These are phyloP conservation scores for Acacia confusa DNA, from an alignment of 306 rosid species.

Conservation along the genomic window DNA sequence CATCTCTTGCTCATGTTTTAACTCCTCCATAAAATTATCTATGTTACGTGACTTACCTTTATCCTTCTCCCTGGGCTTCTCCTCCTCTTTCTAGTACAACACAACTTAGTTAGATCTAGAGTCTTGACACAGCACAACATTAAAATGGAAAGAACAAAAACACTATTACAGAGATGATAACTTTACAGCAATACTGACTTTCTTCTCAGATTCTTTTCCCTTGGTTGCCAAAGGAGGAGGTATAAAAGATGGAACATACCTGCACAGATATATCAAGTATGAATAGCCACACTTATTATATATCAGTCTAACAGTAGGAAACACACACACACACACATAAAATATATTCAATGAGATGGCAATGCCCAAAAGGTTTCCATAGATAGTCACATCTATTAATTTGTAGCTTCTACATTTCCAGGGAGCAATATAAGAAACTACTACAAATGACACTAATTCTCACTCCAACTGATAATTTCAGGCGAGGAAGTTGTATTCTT, in stretches of 20 bases:
- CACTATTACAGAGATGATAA: constrained; percentile 5
- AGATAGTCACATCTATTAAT: background rate
- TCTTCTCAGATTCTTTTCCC: constrained; percentile 92
- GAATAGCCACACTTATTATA: constrained; percentile 39
- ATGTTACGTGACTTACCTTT: constrained; percentile 89
- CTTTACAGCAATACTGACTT: constrained; percentile 50
- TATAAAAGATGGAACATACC: constrained; percentile 95
- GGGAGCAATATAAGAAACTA: constrained; percentile 33
- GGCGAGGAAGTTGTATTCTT: background rate
- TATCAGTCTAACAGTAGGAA: constrained; percentile 23
- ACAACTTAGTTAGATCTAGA: constrained; percentile 34
- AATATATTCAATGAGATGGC: constrained; percentile 6
- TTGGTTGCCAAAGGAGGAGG: constrained; percentile 98
- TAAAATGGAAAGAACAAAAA: constrained; percentile 6
- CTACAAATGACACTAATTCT: background rate
- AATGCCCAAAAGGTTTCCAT: constrained; percentile 26
- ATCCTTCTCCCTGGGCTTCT: constrained; percentile 86
- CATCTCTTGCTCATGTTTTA: constrained; percentile 95
- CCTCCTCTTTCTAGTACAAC: constrained; percentile 76
- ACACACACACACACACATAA: background rate
- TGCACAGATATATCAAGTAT: constrained; percentile 56
- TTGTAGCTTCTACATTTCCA: constrained; percentile 31
- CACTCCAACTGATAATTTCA: background rate
- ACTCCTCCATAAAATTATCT: constrained; percentile 96
- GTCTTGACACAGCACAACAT: constrained; percentile 22